phyloP scores from a whole-genome alignment of 192 early-diverging fungal genomes.

The Dissophora globulifera region DNA sequence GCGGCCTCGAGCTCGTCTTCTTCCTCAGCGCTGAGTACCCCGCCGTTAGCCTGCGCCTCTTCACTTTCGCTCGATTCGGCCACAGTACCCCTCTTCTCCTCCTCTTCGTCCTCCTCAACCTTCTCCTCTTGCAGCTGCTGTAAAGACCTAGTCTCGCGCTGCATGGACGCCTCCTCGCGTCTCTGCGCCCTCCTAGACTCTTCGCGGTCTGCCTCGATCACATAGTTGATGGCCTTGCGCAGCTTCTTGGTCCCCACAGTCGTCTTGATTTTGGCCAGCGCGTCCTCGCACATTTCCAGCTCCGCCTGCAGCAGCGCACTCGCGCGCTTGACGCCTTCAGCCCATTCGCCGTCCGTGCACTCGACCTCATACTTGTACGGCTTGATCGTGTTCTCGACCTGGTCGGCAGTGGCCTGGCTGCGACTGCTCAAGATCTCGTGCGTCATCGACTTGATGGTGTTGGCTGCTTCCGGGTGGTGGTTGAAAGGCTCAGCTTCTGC shows the following conservation, averaged over 20 bases:
- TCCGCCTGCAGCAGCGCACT: slow-evolving; percentile 81
- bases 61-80: not conserved
- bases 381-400: slow-evolving; percentile 99
- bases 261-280: slow-evolving; percentile 76
- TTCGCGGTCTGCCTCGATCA: slow-evolving; percentile 77
- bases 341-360: slow-evolving; percentile 91
- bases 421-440: slow-evolving; percentile 88
- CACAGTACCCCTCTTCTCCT: too few species aligned
- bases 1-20: slow-evolving; percentile 62
- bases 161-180: slow-evolving; percentile 30
- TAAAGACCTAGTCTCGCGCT: slow-evolving; percentile 29
- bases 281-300: slow-evolving; percentile 78
- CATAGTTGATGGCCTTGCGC: slow-evolving; percentile 83
- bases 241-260: slow-evolving; percentile 83
- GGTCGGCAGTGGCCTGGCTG: slow-evolving; percentile 91
- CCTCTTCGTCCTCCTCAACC: not conserved
- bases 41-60: too few species aligned
- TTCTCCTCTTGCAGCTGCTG: slow-evolving; percentile 15
- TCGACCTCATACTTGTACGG: slow-evolving; percentile 99
- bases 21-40: slow-evolving; percentile 18
- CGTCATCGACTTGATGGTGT: slow-evolving; percentile 84
- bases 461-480: slow-evolving; percentile 84
- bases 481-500: slow-evolving; percentile 86
- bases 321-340: slow-evolving; percentile 86
- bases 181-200: slow-evolving; percentile 44